Evolutionary conservation across 208 protist genomes (phyloP), one percentile per base, ranked within the genome.

Genomic region (Crithidia thermophila): DNA sequence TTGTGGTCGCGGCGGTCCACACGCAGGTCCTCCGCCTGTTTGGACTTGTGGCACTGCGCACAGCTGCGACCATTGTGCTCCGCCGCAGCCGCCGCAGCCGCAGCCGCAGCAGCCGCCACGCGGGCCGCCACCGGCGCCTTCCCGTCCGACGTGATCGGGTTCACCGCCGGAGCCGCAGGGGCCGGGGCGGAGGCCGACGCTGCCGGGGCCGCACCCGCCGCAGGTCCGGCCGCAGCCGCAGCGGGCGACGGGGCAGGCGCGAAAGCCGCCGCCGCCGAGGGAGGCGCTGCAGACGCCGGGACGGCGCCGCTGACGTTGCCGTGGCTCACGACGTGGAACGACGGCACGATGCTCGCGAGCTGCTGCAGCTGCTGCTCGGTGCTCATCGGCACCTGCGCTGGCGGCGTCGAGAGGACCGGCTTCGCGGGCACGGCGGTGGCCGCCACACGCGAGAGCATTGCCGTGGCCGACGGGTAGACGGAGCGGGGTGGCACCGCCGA

Each of bases 261-360:
- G 0, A 13, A 16, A 43, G 20, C 30, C 10, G 51, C 33, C 13
- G 40, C 9, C 40, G 63, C 20, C 63, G 37, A 14, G 7, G 52
- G 45, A 45, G 36, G 21, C 45, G 47, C 34, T 51, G 25, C 13
- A 75, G 61, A 27, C 25, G 58, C 27, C 23, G 42, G 39, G 13
- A 42, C 31, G 28, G 16, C 47, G 13, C 11, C n/a, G 31, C 53
- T 25, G 8, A 27, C 39, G n/a, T 79, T 66, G 8, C 57, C 59
- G 6, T 55, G 62, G 31, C 72, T 64, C 47, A 91, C 88, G 37
- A 89, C 79, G 55, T 89, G 77, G 49, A 91, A 67, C 31, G 80
- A 87, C 18, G 80, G 77, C 25, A 94, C 88, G 56, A 91, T 91
- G 45, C 76, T 84, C 3, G 88, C 77, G 14, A 91, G 61, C 49